Evolutionary conservation across 495 filamentous ascomycete species (phyloP).

Genomic region (Lophiotrema nucula): DNA sequence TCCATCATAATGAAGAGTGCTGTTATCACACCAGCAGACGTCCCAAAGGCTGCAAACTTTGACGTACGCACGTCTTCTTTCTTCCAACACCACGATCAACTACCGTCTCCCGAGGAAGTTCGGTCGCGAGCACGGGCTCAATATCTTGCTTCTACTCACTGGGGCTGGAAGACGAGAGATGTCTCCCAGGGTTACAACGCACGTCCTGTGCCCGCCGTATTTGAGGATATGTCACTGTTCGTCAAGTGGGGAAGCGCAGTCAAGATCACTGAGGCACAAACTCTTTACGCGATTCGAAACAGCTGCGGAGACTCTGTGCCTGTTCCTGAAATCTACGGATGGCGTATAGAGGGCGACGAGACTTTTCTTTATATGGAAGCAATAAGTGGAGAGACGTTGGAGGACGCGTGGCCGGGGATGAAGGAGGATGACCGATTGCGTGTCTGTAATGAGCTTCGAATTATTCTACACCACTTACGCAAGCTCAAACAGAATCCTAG

Average conservation of each 20-base stretch:
- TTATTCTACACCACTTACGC: slow-evolving; percentile 37
- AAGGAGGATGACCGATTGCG: slow-evolving; percentile 36
- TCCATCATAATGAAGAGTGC: slow-evolving; percentile 1
- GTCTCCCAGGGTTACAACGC: slow-evolving; percentile 21
- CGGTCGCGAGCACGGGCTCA: slow-evolving; percentile 19
- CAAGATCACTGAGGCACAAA: slow-evolving; percentile 46
- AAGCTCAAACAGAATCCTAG: slow-evolving; percentile 40
- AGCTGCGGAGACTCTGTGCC: slow-evolving; percentile 42
- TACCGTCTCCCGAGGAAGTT: slow-evolving; percentile 22
- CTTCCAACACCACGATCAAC: slow-evolving; percentile 11
- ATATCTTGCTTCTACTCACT: slow-evolving; percentile 19
- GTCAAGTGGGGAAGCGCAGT: slow-evolving; percentile 49
- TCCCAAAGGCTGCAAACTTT: slow-evolving; percentile 14
- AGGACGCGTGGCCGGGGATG: slow-evolving; percentile 43
- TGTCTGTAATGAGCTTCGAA: slow-evolving; percentile 43
- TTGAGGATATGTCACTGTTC: slow-evolving; percentile 43
- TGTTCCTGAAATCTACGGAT: slow-evolving; percentile 51
- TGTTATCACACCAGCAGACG: slow-evolving; percentile 4
- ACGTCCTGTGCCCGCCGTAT: slow-evolving; percentile 36
- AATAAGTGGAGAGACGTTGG: slow-evolving; percentile 43
- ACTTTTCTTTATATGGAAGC: slow-evolving; percentile 53
- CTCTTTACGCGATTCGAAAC: slow-evolving; percentile 45
- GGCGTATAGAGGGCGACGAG: slow-evolving; percentile 44
- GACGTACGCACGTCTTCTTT: slow-evolving; percentile 14
- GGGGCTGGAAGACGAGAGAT: slow-evolving; percentile 13